Conservation (phyloP, 768 basidiomycete species). For the Paxillus ammoniavirescens region DNA sequence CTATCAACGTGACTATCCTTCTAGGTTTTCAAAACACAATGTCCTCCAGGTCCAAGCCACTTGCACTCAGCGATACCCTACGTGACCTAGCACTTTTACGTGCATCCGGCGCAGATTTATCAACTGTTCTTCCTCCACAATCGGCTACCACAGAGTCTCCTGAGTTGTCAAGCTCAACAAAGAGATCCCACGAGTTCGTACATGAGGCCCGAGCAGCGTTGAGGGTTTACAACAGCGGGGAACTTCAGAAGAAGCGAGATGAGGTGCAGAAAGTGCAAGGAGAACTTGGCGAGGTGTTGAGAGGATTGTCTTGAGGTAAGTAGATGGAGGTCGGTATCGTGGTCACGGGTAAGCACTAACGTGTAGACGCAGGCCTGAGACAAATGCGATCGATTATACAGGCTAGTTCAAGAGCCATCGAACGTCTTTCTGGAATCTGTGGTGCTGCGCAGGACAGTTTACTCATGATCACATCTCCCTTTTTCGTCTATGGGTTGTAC, state of each 20-base stretch:
- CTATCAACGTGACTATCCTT: too few species aligned
- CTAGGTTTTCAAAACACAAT: slow-evolving; percentile 2
- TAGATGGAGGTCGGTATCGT: too few species aligned
- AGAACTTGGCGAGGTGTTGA: slow-evolving; percentile 51
- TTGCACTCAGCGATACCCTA: slow-evolving; percentile 59
- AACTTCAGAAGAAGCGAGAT: slow-evolving; percentile 50
- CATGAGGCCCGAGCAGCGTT: slow-evolving; percentile 57
- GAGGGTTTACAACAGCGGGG: slow-evolving; percentile 40
- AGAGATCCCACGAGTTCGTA: slow-evolving; percentile 59
- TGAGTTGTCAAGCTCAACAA: slow-evolving; percentile 35
- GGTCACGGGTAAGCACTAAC: too few species aligned
- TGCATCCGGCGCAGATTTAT: slow-evolving; percentile 49
- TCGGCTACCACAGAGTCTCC: slow-evolving; percentile 19
- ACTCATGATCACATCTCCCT: too few species aligned
- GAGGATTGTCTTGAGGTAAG: slow-evolving; percentile 20
- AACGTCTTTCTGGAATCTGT: too few species aligned
- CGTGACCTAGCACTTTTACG: slow-evolving; percentile 73
- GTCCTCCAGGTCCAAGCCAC: slow-evolving; percentile 41
- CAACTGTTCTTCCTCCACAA: slow-evolving; percentile 24
- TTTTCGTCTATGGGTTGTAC: too few species aligned
- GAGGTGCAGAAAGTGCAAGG: slow-evolving; percentile 56
- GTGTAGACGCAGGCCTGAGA: too few species aligned
- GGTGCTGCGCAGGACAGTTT: too few species aligned
- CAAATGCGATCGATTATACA: too few species aligned
- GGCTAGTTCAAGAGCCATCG: too few species aligned